Base-by-base conservation (phyloP, 2,329 filamentous ascomycete genomes). In the Fusarium fracticaudum region DNA sequence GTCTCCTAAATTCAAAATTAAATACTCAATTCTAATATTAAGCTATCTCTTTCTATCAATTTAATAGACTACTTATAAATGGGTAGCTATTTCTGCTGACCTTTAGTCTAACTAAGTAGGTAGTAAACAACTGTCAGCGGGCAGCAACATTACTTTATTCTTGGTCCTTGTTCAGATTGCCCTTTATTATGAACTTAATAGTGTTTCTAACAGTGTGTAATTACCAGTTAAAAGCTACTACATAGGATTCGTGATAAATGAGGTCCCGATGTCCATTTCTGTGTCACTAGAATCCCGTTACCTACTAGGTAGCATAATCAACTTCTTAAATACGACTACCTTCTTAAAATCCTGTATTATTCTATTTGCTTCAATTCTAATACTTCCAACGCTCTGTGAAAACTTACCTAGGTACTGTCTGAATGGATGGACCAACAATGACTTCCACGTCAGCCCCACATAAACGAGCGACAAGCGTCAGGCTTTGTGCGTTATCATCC, bases 361-460 rank as follows among this genome's bases (percentile, higher is more conserved):
- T 37, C n/a, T 53, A 20, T 53, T 37, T 54, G 35, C 24, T 22
- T 38, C 22, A 51, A 24, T 33, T 35, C 48, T 35, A 31, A 51
- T 33, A 15, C 48, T 33, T 33, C 48, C 29, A 51, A 35, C 15
- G 11, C 48, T 10, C 24, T 33, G 31, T 33, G 15, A 50, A 38
- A 54, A 26, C n/a, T 20, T 14, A 11, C 50, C 6, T 48, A 29
- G 29, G 29, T 29, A 14, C 22, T 41, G 24, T 22, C 35, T 29
- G 18, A 59, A 12, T 29, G 10, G 43, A 37, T 48, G 31, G 31
- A 35, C 48, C 38, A 26, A 59, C 31, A 58, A 50, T 38, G 24
- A 37, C 33, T 51, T 51, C 43, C 15, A 22, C 22, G 22, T 26
- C n/a, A 24, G 67, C 44, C 65, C 67, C 67, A 69, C 67, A 58